Evolutionary conservation across 1,284 basidiomycete genomes (phyloP), one percentile per base, ranked within the genome.

Genomic region (Papiliotrema flavescens): DNA sequence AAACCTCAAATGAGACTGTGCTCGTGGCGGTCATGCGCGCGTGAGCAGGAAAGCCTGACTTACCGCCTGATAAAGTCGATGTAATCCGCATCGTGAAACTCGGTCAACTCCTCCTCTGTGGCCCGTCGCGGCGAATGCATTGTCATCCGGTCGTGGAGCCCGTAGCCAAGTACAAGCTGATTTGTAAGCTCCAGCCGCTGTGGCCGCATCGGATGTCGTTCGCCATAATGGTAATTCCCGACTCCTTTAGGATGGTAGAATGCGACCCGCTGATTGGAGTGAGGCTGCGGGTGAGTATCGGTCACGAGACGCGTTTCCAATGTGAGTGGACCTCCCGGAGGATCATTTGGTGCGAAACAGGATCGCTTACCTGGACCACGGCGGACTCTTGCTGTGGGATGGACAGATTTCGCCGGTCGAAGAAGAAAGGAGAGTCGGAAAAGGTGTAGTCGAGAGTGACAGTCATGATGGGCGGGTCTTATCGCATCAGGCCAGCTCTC

Each of bases 141-240:
- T 64, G 94, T 88, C 76, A 99, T 97, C 67, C 93, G 87, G 68
- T 96, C 89, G 78, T 98, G 93, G 19, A 99, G 79, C 2, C 93
- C 95, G 68, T 98, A 99, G 0, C 93, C 95, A 71, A 96, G 84
- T 5, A 98, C 95, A 43, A 99, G 83, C 5, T 92, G 86, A 67
- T 98, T 98, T 7, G 95, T 98, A 47, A 99, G 77, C 2, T 93
- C 94, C 11, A 98, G 78, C 15, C 96, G 83, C 61, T 97, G 92
- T 1, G 95, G 95, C 71, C 98, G 96, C 95, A 98, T 98, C 2
- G 95, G 96, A 79, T 98, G 95, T 44, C 88, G 83, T 82, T 97
- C 92, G 57, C 93, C 94, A 78, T 94, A 96, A 73, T 97, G 93
- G 74, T 93, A 91, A 65, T 91, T 87, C 1, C 96, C 96, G 2